Evolutionary conservation across 179 eudicot genomes (phyloP).

Genomic region (Actinidia chinensis): DNA sequence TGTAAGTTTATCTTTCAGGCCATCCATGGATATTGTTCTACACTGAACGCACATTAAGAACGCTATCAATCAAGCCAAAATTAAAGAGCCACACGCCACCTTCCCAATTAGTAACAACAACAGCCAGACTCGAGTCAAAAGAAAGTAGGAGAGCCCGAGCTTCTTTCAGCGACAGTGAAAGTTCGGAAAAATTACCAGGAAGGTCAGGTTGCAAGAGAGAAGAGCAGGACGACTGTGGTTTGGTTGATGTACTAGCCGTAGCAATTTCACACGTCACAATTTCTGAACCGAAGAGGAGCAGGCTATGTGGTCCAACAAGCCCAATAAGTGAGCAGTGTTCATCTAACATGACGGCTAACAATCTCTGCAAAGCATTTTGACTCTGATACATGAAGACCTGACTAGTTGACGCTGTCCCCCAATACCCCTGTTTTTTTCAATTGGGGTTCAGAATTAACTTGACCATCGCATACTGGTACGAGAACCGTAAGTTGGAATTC

Average conservation of each 20-base stretch:
- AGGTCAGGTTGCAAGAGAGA: no score
- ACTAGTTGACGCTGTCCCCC: conserved; percentile 21
- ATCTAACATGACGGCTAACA: conserved; percentile 71
- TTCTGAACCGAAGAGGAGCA: conserved; percentile 77
- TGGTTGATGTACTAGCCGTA: conserved; percentile 79
- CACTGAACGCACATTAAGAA: conserved; percentile 57
- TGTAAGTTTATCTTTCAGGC: conserved; percentile 39
- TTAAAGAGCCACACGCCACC: conserved; percentile 36
- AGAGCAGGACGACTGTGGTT: conserved; percentile 46
- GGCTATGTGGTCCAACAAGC: conserved; percentile 62
- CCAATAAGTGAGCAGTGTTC: conserved; percentile 65
- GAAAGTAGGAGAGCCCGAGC: conserved; percentile 27
- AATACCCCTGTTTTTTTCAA: conserved; percentile 4
- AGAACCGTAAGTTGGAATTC: conserved; percentile 10
- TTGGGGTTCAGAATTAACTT: conserved; percentile 27
- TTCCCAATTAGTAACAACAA: conserved; percentile 25
- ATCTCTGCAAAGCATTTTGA: conserved; percentile 91
- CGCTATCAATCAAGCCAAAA: conserved; percentile 43
- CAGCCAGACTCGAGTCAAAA: conserved; percentile 30
- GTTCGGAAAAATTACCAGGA: conserved; percentile 30
- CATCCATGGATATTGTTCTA: conserved; percentile 86
- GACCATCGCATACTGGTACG: background rate
- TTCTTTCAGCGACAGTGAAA: conserved; percentile 27
- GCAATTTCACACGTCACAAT: conserved; percentile 80
- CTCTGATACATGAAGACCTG: conserved; percentile 15